Evolutionary conservation across 2,329 filamentous ascomycete genomes (phyloP).

Genomic region (Emergomyces orientalis): DNA sequence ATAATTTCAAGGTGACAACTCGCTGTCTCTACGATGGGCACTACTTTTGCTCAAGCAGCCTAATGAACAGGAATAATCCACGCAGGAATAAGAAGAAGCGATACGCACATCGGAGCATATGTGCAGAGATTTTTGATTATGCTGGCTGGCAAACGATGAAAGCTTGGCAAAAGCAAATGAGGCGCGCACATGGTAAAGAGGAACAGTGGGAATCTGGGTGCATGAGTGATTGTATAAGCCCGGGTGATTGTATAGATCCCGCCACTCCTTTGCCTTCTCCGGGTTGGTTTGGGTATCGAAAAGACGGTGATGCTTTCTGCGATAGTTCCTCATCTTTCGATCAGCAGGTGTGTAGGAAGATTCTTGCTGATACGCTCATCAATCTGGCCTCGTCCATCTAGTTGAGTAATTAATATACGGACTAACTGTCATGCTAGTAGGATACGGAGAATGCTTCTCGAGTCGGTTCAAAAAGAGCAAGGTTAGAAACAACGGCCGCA

Average conservation of each 20-base stretch:
- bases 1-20: not conserved
- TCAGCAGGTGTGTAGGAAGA: not conserved
- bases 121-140: constrained; percentile 39
- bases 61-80: not conserved
- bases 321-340: not conserved
- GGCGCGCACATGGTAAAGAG: constrained; percentile 3
- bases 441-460: not conserved
- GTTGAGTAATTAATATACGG: not conserved
- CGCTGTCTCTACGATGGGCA: not conserved
- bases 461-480: not conserved
- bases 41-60: not conserved
- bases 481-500: too few relatives aligned
- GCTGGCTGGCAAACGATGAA: constrained; percentile 42
- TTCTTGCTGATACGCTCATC: not conserved
- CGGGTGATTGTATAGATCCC: not conserved
- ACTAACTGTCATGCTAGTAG: not conserved
- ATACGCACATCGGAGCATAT: not conserved
- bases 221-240: not conserved
- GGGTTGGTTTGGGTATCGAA: too few relatives aligned
- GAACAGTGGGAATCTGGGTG: constrained; percentile 7
- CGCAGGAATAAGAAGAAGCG: not conserved
- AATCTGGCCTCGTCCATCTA: not conserved
- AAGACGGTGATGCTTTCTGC: too few relatives aligned
- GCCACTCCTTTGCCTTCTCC: not conserved
- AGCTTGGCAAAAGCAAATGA: constrained; percentile 29